phyloP scores from a whole-genome alignment of 2,329 filamentous ascomycete genomes.

The Aspergillus quadricinctus region DNA sequence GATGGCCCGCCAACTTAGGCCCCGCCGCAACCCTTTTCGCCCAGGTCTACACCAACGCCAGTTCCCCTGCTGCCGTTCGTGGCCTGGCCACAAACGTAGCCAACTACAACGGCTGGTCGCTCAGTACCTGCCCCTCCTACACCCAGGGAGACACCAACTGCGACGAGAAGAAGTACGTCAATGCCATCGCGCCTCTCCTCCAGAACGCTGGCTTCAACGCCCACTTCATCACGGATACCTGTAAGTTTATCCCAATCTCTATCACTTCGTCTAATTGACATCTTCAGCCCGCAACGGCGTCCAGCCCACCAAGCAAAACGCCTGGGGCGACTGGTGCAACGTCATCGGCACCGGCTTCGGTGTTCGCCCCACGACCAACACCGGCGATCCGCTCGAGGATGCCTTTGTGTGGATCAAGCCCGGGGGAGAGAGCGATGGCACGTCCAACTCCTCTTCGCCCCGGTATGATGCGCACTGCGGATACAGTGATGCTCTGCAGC shows the following conservation, averaged over 20 bases:
- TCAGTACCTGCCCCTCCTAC: constrained; percentile 43
- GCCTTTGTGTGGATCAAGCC: constrained; percentile 70
- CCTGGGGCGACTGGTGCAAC: constrained; percentile 67
- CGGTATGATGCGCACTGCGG: constrained; percentile 57
- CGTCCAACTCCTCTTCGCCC: constrained; percentile 45
- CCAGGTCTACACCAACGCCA: constrained; percentile 45
- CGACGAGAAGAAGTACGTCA: constrained; percentile 52
- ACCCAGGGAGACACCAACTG: constrained; percentile 47
- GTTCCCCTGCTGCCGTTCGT: constrained; percentile 45
- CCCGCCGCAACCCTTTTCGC: constrained; percentile 49
- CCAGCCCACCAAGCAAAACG: constrained; percentile 52
- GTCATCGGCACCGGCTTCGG: constrained; percentile 61
- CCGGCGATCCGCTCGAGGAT: constrained; percentile 57
- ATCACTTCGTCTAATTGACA: not conserved
- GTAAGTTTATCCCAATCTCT: constrained; percentile 20
- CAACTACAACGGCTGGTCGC: constrained; percentile 55
- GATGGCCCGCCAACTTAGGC: constrained; percentile 57
- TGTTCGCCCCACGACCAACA: constrained; percentile 55
- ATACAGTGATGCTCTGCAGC: constrained; percentile 51
- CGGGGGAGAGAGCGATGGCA: constrained; percentile 53
- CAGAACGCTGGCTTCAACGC: constrained; percentile 47
- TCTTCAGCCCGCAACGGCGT: constrained; percentile 55
- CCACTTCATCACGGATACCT: constrained; percentile 54
- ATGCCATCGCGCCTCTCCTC: constrained; percentile 46
- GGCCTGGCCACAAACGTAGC: constrained; percentile 55